Evolutionary conservation across 106 monocot genomes (phyloP).

Genomic region (Platanthera zijinensis): DNA sequence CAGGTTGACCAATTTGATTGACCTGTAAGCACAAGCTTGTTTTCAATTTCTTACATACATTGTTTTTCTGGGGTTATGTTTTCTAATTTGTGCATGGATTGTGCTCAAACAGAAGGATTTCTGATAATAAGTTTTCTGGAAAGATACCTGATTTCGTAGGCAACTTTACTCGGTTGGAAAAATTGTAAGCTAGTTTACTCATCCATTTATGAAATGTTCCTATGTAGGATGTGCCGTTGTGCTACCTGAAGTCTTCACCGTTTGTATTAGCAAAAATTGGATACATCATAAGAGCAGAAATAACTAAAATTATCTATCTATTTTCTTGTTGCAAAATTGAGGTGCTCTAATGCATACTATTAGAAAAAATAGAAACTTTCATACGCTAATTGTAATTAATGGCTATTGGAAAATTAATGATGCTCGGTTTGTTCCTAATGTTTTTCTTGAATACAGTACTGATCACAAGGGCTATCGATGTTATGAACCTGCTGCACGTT

Average conservation of each 20-base stretch:
- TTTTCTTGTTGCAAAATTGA: not conserved
- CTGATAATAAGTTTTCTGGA: conserved; percentile 45
- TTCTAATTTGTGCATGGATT: not conserved
- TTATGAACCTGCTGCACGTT: no score
- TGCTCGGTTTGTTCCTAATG: no score
- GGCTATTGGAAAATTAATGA: no score
- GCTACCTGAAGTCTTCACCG: not conserved
- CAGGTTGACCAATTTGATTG: conserved; percentile 54
- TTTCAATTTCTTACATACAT: not conserved
- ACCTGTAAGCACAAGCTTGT: conserved; percentile 41
- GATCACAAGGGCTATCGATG: no score
- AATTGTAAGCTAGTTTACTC: conserved; percentile 40
- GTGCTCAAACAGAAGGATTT: conserved; percentile 44
- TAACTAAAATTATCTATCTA: not conserved
- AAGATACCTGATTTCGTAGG: conserved; percentile 55
- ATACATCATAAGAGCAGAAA: not conserved
- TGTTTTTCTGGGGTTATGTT: not conserved
- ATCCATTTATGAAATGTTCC: not conserved
- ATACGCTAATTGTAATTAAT: not conserved
- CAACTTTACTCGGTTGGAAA: conserved; percentile 32
- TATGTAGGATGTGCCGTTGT: not conserved
- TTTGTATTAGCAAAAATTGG: not conserved
- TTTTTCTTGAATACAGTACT: no score
- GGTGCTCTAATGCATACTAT: not conserved
- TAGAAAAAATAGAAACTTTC: not conserved